These are phyloP conservation scores for Pseudogymnoascus sp. DNA, from an alignment of 2,329 filamentous ascomycete genomes.

Conservation along the genomic window DNA sequence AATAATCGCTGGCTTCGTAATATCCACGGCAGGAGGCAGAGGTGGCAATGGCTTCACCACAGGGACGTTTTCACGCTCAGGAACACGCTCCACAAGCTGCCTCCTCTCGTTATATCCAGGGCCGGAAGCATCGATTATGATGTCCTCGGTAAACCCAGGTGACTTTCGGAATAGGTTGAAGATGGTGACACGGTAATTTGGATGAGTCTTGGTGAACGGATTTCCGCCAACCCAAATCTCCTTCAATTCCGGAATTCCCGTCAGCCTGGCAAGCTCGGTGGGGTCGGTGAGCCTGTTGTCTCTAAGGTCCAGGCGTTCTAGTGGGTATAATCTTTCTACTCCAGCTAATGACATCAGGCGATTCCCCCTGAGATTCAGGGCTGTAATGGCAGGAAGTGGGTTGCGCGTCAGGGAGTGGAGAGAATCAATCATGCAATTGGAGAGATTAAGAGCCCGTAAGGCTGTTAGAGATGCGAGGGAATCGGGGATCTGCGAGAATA, in stretches of 20 bases:
- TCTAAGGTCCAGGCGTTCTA: constrained; percentile 83
- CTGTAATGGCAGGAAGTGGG: constrained; percentile 86
- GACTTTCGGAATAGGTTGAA: constrained; percentile 93
- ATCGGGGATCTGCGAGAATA: constrained; percentile 91
- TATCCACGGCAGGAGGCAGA: constrained; percentile 49
- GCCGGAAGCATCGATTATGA: constrained; percentile 76
- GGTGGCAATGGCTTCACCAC: constrained; percentile 63
- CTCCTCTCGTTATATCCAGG: constrained; percentile 82
- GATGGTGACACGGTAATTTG: constrained; percentile 77
- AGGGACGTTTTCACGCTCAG: constrained; percentile 67
- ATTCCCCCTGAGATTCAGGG: constrained; percentile 84
- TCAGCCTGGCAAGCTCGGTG: constrained; percentile 80
- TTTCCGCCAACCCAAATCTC: constrained; percentile 93
- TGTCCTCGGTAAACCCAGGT: constrained; percentile 83
- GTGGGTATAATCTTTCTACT: constrained; percentile 76
- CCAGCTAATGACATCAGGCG: constrained; percentile 80
- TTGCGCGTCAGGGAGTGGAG: constrained; percentile 79
- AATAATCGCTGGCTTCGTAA: constrained; percentile 59
- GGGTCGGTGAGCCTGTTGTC: constrained; percentile 91
- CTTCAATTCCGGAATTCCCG: constrained; percentile 80
- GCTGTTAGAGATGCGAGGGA: constrained; percentile 78
- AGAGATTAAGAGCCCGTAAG: constrained; percentile 86
- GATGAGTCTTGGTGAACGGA: constrained; percentile 80
- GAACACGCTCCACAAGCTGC: constrained; percentile 71
- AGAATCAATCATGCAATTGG: constrained; percentile 95